phyloP scores from a whole-genome alignment of 2,329 filamentous ascomycete genomes.

The Claviceps sp. region DNA sequence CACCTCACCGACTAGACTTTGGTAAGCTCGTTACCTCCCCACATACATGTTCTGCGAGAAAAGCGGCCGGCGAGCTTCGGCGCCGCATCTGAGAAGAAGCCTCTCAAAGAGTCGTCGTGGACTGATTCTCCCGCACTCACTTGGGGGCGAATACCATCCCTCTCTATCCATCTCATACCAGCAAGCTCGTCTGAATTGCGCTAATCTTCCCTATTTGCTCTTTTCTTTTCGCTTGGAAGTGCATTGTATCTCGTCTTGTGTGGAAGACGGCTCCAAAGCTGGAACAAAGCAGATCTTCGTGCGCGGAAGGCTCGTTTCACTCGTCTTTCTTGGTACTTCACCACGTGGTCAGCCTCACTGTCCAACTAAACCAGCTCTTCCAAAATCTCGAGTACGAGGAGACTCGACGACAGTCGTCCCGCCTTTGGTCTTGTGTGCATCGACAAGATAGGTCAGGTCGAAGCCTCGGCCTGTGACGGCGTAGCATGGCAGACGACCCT shows the following conservation, averaged over 20 bases:
- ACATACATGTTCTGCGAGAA: background rate
- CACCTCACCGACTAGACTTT: background rate
- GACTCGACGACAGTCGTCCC: conserved; percentile 4
- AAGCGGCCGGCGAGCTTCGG: background rate
- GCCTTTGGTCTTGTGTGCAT: conserved; percentile 9
- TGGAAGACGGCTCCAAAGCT: too few species aligned
- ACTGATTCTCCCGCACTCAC: background rate
- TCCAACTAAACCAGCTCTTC: conserved; percentile 5
- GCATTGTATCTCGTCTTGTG: too few species aligned
- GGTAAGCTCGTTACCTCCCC: background rate
- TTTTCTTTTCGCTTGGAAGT: background rate
- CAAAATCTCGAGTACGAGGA: background rate
- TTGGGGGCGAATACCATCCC: background rate
- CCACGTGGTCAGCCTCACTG: background rate
- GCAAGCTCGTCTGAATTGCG: background rate
- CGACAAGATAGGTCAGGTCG: conserved; percentile 14
- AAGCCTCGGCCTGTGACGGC: conserved; percentile 10
- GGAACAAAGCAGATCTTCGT: too few species aligned
- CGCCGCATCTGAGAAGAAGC: background rate
- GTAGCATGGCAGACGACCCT: conserved; percentile 27
- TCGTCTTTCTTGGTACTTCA: background rate
- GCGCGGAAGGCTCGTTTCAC: background rate
- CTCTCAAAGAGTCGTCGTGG: background rate
- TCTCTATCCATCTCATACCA: background rate
- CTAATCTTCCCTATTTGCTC: background rate